Base-by-base conservation (phyloP, 116 monocot genomes). In the Cymodocea nodosa region DNA sequence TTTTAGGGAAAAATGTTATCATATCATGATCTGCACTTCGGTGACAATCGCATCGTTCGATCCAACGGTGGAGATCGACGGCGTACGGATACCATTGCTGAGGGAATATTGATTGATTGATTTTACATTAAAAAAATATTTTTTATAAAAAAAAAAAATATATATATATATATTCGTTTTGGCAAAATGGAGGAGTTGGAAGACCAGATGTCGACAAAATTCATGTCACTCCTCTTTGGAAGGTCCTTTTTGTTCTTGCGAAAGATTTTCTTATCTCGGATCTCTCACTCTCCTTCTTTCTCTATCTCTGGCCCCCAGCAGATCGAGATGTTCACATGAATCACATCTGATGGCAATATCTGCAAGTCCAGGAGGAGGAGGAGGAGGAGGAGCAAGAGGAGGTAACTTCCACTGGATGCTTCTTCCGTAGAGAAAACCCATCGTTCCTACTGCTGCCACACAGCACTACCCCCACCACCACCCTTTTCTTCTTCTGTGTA, bases 181-280 rank as follows among this genome's bases (percentile, higher is more conserved):
- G 24, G 24, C 57, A 23, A 57, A 57, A 9, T 12, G 12, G 57
- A 56, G 56, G 56, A 25, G 11, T 15, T 57, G 63, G 65, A 81
- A 69, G 84, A 87, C 78, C 78, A 70, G 78, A 84, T 79, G 81
- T 78, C 79, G 84, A 83, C 87, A 87, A 87, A 75, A 76, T 73
- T 81, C 76, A 81, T 78, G 84, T 87, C 83, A 74, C 74, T 83
- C 66, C 76, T 77, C 73, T 3, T 75, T 75, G 57, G 79, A 76
- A 71, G 87, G 68, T 87, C 79, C 74, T 61, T 83, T 30, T 81
- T 73, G 70, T 64, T 76, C 68, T 76, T 66, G 65, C 24, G 66
- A 68, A 75, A 37, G 75, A 73, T 73, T 76, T 81, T 74, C 77
- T 81, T 73, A 66, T 76, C 76, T 70, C 68, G 60, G 66, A 63